phyloP scores from a whole-genome alignment of 768 basidiomycete species.

The Tricholoma sp. region DNA sequence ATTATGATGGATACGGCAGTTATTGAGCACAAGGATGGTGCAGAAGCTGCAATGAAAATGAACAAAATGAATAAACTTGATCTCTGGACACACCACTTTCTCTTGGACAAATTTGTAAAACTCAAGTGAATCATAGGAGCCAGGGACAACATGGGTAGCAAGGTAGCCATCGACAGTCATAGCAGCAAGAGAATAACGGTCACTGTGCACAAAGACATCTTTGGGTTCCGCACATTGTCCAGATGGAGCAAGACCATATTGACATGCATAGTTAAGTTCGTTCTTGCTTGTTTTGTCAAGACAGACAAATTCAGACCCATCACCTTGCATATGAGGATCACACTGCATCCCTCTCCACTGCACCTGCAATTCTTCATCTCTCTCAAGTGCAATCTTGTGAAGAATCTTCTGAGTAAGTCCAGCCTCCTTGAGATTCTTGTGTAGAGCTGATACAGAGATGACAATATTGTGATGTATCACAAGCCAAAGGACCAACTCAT shows the following conservation, averaged over 20 bases:
- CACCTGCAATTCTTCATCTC: slow-evolving; percentile 13
- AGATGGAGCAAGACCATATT: slow-evolving; percentile 19
- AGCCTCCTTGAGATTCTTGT: not conserved
- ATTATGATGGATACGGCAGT: slow-evolving; percentile 24
- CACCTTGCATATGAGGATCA: slow-evolving; percentile 4
- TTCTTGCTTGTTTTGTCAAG: slow-evolving; percentile 29
- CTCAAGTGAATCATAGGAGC: slow-evolving; percentile 25
- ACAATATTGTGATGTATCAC: not conserved
- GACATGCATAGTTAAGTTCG: slow-evolving; percentile 13
- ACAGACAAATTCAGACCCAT: slow-evolving; percentile 17
- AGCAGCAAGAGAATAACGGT: slow-evolving; percentile 26
- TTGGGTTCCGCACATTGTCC: slow-evolving; percentile 16
- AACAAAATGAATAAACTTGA: slow-evolving; percentile 6
- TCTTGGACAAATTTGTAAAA: slow-evolving; percentile 33
- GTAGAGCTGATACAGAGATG: not conserved
- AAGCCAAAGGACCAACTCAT: not conserved
- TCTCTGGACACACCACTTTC: slow-evolving; percentile 22
- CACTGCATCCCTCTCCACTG: slow-evolving; percentile 7
- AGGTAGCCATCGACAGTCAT: slow-evolving; percentile 30
- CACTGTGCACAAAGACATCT: slow-evolving; percentile 20
- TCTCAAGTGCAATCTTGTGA: slow-evolving; percentile 20
- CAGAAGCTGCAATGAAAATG: slow-evolving; percentile 11
- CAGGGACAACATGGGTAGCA: slow-evolving; percentile 24
- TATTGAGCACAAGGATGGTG: slow-evolving; percentile 24
- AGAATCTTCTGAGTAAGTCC: too few relatives aligned